Conservation (phyloP, 257 asterid species). For the Ligustrum vulgare region DNA sequence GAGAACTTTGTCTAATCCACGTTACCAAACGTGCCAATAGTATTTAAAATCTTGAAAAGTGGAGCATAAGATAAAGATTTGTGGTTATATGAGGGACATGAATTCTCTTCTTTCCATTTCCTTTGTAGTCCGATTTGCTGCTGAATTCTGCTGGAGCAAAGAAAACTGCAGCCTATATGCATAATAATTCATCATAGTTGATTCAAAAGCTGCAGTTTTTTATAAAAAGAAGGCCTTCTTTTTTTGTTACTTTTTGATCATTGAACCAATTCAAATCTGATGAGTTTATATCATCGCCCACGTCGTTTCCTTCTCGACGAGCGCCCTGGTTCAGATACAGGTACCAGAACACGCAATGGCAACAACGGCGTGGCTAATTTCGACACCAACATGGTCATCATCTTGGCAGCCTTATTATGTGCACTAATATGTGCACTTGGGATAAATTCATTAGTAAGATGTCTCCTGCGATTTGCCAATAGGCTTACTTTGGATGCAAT, state of each 20-base stretch:
- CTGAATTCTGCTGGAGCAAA: slow-evolving; percentile 23
- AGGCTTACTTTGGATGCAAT: slow-evolving; percentile 33
- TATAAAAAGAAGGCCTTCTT: neutral
- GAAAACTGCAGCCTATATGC: neutral
- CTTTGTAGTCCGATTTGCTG: slow-evolving; percentile 54
- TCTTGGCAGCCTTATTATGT: slow-evolving; percentile 68
- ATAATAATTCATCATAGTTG: slow-evolving; percentile 1
- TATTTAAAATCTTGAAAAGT: neutral
- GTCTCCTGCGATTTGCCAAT: slow-evolving; percentile 50
- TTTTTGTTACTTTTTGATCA: neutral
- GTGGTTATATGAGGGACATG: slow-evolving; percentile 34
- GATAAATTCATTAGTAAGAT: slow-evolving; percentile 56
- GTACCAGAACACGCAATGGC: slow-evolving; percentile 25
- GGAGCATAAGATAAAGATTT: neutral
- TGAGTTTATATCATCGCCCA: slow-evolving; percentile 42
- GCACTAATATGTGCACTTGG: slow-evolving; percentile 76
- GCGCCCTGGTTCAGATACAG: slow-evolving; percentile 24
- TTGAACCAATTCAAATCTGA: slow-evolving; percentile 12
- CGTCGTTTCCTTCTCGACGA: slow-evolving; percentile 46
- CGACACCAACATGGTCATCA: slow-evolving; percentile 72
- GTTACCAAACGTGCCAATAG: neutral
- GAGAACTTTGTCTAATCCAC: neutral
- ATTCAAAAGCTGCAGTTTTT: neutral
- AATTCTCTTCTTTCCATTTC: slow-evolving; percentile 44
- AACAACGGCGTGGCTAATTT: slow-evolving; percentile 39